Evolutionary conservation across 495 filamentous ascomycete species (phyloP).

Genomic region (Penicillium chermesinum): DNA sequence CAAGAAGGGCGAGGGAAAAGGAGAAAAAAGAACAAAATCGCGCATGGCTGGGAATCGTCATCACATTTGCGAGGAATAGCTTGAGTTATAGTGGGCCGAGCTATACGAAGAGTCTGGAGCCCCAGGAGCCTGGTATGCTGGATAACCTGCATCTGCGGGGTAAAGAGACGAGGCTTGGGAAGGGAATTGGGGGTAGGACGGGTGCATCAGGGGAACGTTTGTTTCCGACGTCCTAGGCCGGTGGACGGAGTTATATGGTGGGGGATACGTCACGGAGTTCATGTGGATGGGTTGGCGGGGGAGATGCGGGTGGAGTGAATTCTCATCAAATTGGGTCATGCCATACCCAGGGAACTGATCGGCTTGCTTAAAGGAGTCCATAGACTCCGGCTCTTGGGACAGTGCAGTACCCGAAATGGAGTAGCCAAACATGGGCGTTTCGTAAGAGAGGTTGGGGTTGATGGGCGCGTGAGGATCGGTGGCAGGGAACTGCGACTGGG

Average conservation of each 20-base stretch:
- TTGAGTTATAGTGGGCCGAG: slow-evolving; percentile 11
- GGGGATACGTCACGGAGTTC: slow-evolving; percentile 37
- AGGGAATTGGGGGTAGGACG: slow-evolving; percentile 20
- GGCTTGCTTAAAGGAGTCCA: slow-evolving; percentile 9
- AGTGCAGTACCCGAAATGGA: slow-evolving; percentile 26
- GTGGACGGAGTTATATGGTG: slow-evolving; percentile 31
- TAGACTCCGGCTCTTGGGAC: slow-evolving; percentile 28
- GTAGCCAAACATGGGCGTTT: slow-evolving; percentile 15
- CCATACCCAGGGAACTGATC: slow-evolving; percentile 14
- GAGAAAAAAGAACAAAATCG: slow-evolving; percentile 1
- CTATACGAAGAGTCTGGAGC: slow-evolving; percentile 14
- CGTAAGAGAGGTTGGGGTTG: slow-evolving; percentile 10
- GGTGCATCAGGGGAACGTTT: slow-evolving; percentile 20
- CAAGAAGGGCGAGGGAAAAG: neutral
- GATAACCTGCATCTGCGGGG: slow-evolving; percentile 13
- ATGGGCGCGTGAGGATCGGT: slow-evolving; percentile 12
- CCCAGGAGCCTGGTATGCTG: slow-evolving; percentile 13
- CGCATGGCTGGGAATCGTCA: slow-evolving; percentile 4
- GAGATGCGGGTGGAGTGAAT: slow-evolving; percentile 12
- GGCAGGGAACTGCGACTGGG: slow-evolving; percentile 19
- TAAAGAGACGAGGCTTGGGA: slow-evolving; percentile 11
- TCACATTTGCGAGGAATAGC: slow-evolving; percentile 24
- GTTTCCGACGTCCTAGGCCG: slow-evolving; percentile 18
- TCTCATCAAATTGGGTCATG: slow-evolving; percentile 12
- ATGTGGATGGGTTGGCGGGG: slow-evolving; percentile 27